These are phyloP conservation scores for Symbiodinium natans DNA, from an alignment of 73 alveolate species.

Conservation along the genomic window DNA sequence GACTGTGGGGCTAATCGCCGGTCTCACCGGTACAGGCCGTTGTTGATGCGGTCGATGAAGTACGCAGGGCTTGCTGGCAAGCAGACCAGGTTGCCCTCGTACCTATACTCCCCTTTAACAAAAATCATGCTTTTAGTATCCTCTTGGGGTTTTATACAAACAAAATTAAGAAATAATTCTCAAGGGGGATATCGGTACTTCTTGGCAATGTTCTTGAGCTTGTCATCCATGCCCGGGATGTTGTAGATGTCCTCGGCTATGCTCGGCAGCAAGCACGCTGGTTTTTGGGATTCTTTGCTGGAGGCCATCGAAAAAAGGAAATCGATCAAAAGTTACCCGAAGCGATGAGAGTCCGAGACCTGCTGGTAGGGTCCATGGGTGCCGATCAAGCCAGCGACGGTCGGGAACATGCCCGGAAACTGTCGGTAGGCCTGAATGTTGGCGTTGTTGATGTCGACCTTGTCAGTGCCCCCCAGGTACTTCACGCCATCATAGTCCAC, in stretches of 20 bases:
- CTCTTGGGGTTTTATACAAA: too few species aligned
- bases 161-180: too few species aligned
- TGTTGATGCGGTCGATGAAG: slow-evolving; percentile 85
- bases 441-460: slow-evolving; percentile 94
- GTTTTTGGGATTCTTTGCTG: not conserved
- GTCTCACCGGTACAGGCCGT: not conserved
- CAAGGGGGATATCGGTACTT: too few species aligned
- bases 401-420: slow-evolving; percentile 93
- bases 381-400: slow-evolving; percentile 87
- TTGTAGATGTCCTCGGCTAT: slow-evolving; percentile 50
- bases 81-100: slow-evolving; percentile 90
- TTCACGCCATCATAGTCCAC: slow-evolving; percentile 62
- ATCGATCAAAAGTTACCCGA: too few species aligned
- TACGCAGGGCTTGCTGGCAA: slow-evolving; percentile 79
- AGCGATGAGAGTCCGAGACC: too few species aligned
- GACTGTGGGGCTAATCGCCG: too few species aligned
- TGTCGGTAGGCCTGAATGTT: slow-evolving; percentile 72
- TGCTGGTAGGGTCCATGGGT: slow-evolving; percentile 88
- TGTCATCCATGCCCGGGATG: slow-evolving; percentile 79
- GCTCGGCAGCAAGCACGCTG: not conserved
- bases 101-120: too few species aligned
- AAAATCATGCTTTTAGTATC: too few species aligned
- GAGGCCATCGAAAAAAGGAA: too few species aligned
- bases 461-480: slow-evolving; percentile 81
- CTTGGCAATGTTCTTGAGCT: slow-evolving; percentile 60